These are phyloP conservation scores for Daphne laureola DNA, from an alignment of 441 rosid genomes.

Conservation along the genomic window DNA sequence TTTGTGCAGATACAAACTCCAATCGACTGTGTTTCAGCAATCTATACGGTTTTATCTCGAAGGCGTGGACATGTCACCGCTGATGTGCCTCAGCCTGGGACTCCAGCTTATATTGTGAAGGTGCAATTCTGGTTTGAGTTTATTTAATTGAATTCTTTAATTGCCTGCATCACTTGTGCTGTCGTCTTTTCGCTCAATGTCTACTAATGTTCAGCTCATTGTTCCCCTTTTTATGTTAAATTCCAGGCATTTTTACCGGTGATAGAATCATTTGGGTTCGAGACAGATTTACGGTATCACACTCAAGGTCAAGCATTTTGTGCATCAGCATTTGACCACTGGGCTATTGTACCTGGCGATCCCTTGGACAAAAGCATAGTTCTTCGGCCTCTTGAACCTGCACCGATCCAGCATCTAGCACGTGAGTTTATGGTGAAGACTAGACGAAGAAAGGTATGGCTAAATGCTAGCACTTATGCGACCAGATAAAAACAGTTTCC, in stretches of 20 bases:
- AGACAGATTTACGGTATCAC: conserved; percentile 76
- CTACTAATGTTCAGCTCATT: neutral
- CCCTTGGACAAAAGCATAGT: conserved; percentile 76
- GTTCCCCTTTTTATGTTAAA: neutral
- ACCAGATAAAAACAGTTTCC: too few species aligned
- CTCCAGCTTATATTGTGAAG: conserved; percentile 93
- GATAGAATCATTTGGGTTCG: conserved; percentile 76
- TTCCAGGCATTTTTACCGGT: conserved; percentile 72
- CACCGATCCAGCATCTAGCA: conserved; percentile 77
- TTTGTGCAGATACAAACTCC: conserved; percentile 90
- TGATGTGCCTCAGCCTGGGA: conserved; percentile 97
- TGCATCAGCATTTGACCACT: conserved; percentile 57
- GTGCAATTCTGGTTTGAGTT: conserved; percentile 25
- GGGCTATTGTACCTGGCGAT: conserved; percentile 81
- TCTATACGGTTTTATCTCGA: conserved; percentile 88
- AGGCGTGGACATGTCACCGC: conserved; percentile 99
- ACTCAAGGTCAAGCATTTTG: conserved; percentile 78
- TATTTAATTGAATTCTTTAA: conserved; percentile 1
- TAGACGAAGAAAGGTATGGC: conserved; percentile 61
- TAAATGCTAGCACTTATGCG: neutral
- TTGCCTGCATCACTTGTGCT: neutral
- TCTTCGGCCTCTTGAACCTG: conserved; percentile 70
- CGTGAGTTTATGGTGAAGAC: conserved; percentile 86
- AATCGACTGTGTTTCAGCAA: conserved; percentile 88
- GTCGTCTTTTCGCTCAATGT: neutral